phyloP scores from a whole-genome alignment of 1,139 yeast species.

The Dujonia santamariae region DNA sequence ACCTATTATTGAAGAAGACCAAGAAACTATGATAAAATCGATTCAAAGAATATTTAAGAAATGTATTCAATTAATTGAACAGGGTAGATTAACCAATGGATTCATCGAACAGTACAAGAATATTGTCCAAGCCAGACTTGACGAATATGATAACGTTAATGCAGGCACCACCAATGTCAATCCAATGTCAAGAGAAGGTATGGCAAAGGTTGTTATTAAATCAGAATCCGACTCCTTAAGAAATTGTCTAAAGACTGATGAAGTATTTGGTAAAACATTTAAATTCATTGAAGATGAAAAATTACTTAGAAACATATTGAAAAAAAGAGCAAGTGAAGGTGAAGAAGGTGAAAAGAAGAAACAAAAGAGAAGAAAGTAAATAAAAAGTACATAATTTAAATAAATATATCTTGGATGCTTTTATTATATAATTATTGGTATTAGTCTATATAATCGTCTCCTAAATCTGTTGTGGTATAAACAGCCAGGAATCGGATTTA shows the following conservation, averaged over 20 bases:
- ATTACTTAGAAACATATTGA: conserved; percentile 52
- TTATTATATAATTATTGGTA: conserved; percentile 4
- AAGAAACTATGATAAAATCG: conserved; percentile 23
- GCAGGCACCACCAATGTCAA: conserved; percentile 4
- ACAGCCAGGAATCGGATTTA: conserved; percentile 3
- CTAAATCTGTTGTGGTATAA: conserved; percentile 3
- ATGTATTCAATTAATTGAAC: conserved; percentile 44
- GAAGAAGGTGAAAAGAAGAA: conserved; percentile 13
- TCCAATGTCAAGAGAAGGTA: conserved; percentile 17
- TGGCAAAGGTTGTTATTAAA: conserved; percentile 54
- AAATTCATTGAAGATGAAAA: conserved; percentile 55
- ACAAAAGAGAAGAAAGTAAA: neutral
- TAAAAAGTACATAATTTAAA: neutral
- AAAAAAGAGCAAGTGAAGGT: conserved; percentile 36
- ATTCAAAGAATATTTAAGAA: conserved; percentile 46
- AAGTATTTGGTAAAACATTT: conserved; percentile 27
- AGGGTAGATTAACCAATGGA: conserved; percentile 34
- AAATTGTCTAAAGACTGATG: conserved; percentile 33
- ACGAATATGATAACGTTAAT: conserved; percentile 25
- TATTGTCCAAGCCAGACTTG: conserved; percentile 33
- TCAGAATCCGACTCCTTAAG: conserved; percentile 52
- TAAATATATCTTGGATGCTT: neutral
- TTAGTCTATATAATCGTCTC: neutral
- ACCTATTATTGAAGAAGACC: conserved; percentile 19
- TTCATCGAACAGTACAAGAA: conserved; percentile 28